phyloP scores from a whole-genome alignment of 352 stramenopile species.

The Peronospora belbahrii region DNA sequence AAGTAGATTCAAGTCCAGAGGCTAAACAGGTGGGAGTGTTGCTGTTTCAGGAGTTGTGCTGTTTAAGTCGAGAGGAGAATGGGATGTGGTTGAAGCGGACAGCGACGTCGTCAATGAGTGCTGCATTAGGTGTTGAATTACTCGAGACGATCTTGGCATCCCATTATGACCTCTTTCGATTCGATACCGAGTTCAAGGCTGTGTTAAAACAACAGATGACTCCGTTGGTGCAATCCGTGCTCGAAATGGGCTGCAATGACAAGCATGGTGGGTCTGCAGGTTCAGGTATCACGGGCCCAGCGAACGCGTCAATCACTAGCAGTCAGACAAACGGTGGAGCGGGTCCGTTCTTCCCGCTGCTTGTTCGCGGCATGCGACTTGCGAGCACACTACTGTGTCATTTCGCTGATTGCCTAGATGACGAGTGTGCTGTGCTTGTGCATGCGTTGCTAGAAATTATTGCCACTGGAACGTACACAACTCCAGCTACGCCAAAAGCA shows the following conservation, averaged over 20 bases:
- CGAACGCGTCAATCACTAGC: slow-evolving; percentile 30
- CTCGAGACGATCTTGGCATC: slow-evolving; percentile 66
- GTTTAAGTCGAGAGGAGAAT: slow-evolving; percentile 78
- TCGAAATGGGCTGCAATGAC: slow-evolving; percentile 61
- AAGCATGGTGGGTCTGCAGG: slow-evolving; percentile 25
- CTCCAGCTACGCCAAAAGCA: slow-evolving; percentile 41
- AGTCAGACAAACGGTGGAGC: slow-evolving; percentile 21
- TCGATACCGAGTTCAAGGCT: slow-evolving; percentile 64
- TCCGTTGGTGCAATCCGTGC: slow-evolving; percentile 56
- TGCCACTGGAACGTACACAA: slow-evolving; percentile 63
- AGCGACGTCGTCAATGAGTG: slow-evolving; percentile 64
- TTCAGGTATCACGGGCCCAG: slow-evolving; percentile 26
- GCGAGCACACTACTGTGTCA: slow-evolving; percentile 66
- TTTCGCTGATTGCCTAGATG: slow-evolving; percentile 58
- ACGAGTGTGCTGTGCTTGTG: slow-evolving; percentile 61
- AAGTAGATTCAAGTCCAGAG: slow-evolving; percentile 54
- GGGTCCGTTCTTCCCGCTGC: slow-evolving; percentile 63
- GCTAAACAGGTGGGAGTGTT: slow-evolving; percentile 78
- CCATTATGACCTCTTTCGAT: slow-evolving; percentile 55
- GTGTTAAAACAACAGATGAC: slow-evolving; percentile 80
- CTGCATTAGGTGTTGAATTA: slow-evolving; percentile 68
- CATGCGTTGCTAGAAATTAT: slow-evolving; percentile 67
- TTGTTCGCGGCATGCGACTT: slow-evolving; percentile 79
- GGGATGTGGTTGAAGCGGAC: slow-evolving; percentile 82
- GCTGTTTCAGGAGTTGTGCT: slow-evolving; percentile 83